These are phyloP conservation scores for Melaleuca quinquenervia DNA, from an alignment of 345 rosid species.

Conservation along the genomic window DNA sequence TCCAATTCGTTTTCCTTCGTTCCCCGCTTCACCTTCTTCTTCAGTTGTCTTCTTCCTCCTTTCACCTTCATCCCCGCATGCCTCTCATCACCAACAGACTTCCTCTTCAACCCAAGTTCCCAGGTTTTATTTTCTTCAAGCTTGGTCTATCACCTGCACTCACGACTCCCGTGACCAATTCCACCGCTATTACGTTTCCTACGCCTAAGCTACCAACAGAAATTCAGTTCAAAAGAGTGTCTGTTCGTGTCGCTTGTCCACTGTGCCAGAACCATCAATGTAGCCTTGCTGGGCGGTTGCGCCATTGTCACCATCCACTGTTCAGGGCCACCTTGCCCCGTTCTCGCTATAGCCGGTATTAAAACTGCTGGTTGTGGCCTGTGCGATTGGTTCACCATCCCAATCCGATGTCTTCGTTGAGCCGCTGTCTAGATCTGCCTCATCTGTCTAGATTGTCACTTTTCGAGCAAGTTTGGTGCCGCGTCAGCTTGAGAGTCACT, in stretches of 20 bases:
- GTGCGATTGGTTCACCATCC: neutral
- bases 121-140: neutral
- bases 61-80: neutral
- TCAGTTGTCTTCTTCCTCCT: neutral
- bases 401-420: neutral
- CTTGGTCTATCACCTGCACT: neutral
- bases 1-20: neutral
- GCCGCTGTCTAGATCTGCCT: neutral
- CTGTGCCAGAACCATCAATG: neutral
- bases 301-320: neutral
- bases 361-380: neutral
- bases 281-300: neutral
- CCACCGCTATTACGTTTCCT: neutral
- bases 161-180: neutral
- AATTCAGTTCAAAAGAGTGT: neutral
- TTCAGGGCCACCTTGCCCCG: neutral
- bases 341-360: neutral
- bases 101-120: neutral
- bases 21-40: neutral
- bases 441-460: neutral
- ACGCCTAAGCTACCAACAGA: neutral
- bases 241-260: neutral
- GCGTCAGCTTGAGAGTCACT: neutral
- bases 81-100: neutral
- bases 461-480: neutral